Evolutionary conservation across 2,329 filamentous ascomycete species (phyloP).

Genomic region (Nemania bipapillata): DNA sequence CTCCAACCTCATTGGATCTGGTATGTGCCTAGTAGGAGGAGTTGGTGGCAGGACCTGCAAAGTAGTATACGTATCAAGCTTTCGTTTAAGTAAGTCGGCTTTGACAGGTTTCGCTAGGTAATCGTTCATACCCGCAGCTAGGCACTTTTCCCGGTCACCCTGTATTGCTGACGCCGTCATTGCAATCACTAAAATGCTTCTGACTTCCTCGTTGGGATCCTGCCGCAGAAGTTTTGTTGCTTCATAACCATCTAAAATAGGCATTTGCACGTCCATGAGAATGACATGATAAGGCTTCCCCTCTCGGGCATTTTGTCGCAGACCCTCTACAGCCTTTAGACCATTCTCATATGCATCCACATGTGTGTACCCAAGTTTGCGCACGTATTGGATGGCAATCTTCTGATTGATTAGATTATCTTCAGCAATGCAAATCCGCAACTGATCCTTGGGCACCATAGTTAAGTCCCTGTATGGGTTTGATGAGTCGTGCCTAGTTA

Average conservation of each 20-base stretch:
- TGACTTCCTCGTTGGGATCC: conserved; percentile 79
- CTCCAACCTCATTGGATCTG: conserved; percentile 38
- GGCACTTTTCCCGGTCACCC: conserved; percentile 91
- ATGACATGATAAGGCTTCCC: conserved; percentile 86
- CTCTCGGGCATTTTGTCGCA: conserved; percentile 76
- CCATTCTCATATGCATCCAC: conserved; percentile 93
- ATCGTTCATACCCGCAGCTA: conserved; percentile 98
- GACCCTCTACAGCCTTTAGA: conserved; percentile 83
- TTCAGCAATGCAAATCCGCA: conserved; percentile 92
- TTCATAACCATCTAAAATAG: conserved; percentile 89
- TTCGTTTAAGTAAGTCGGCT: conserved; percentile 84
- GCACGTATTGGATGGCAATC: conserved; percentile 91
- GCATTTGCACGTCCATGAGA: conserved; percentile 98
- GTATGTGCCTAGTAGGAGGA: conserved; percentile 39
- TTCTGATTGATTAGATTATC: conserved; percentile 95
- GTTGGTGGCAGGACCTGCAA: conserved; percentile 51
- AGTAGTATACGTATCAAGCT: conserved; percentile 71
- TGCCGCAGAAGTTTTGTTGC: conserved; percentile 84
- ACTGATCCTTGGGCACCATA: conserved; percentile 76
- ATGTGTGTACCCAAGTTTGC: conserved; percentile 80
- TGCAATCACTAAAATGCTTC: conserved; percentile 89
- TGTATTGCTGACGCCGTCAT: conserved; percentile 97
- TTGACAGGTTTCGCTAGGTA: conserved; percentile 96
- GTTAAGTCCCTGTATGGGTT: conserved; percentile 73
- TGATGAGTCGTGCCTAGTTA: conserved; percentile 55